A percentile compares a stretch with the other conserved stretches of the same genome.
phyloP scores from a whole-genome alignment of 164 flowering plant genomes.

The Warburgia ugandensis region DNA sequence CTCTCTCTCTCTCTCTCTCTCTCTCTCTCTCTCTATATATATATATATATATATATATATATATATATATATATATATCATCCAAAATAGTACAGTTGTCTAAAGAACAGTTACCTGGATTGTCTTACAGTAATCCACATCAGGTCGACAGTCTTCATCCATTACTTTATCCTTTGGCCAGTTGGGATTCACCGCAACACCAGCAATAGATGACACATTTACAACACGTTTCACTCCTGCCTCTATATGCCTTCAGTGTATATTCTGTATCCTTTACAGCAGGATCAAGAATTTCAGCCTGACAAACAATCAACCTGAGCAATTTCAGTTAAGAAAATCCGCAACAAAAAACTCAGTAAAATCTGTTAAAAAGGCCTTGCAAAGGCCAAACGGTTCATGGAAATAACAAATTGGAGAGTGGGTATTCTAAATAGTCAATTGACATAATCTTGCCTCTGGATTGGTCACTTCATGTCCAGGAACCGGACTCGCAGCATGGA shows the following conservation, averaged over 20 bases:
- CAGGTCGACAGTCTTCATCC: constrained; percentile 59
- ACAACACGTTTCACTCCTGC: too few species aligned
- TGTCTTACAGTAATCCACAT: constrained; percentile 32
- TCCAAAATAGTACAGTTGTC: too few species aligned
- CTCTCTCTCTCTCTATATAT: too few species aligned
- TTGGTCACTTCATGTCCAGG: neutral
- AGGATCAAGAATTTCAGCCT: constrained; percentile 46
- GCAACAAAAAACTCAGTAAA: neutral
- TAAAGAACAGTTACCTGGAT: constrained; percentile 28
- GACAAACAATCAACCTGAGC: too few species aligned
- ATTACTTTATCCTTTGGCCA: constrained; percentile 35
- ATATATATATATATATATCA: too few species aligned
- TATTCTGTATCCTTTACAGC: constrained; percentile 49
- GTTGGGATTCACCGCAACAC: constrained; percentile 34
- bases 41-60: too few species aligned
- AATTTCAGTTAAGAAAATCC: constrained; percentile 15
- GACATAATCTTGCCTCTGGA: constrained; percentile 7
- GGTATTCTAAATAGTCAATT: too few species aligned
- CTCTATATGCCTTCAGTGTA: too few species aligned
- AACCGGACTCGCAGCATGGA: constrained; percentile 10
- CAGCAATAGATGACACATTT: too few species aligned
- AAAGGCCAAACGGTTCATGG: too few species aligned
- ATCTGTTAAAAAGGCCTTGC: neutral
- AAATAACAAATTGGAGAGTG: too few species aligned
- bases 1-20: too few species aligned